Percentiles rank a stretch among this genome's conserved stretches.
These are phyloP conservation scores for Phaeomoniella chlamydospora DNA, from an alignment of 2,329 filamentous ascomycete species.

Conservation along the genomic window DNA sequence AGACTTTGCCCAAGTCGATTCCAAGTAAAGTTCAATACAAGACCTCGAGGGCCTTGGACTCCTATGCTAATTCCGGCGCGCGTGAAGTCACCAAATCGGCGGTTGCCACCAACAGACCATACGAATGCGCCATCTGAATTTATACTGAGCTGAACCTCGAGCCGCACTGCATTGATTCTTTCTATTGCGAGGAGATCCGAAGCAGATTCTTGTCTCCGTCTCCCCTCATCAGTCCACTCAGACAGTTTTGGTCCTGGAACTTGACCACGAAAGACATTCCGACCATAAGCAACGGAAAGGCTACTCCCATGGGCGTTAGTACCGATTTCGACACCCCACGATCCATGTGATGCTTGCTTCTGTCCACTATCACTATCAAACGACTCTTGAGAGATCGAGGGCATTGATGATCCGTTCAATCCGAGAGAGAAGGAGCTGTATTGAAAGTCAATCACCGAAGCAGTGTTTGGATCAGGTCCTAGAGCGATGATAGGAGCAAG, in stretches of 20 bases:
- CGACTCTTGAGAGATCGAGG: not conserved
- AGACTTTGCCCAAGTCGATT: slow-evolving; percentile 24
- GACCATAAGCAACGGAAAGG: not conserved
- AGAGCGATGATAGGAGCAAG: slow-evolving; percentile 10
- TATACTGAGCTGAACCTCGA: not conserved
- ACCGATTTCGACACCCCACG: not conserved
- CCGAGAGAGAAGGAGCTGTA: not conserved
- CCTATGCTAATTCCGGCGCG: slow-evolving; percentile 23
- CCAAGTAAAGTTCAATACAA: slow-evolving; percentile 24
- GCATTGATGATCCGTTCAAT: not conserved
- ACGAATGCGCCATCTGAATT: slow-evolving; percentile 14
- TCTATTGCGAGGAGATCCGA: not conserved
- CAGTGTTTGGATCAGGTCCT: not conserved
- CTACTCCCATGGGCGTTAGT: not conserved
- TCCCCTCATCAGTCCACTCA: not conserved
- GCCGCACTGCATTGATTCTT: not conserved
- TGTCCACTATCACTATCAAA: not conserved
- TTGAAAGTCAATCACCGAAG: not conserved
- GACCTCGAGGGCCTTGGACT: slow-evolving; percentile 17
- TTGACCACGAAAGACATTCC: not conserved
- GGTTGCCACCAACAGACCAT: slow-evolving; percentile 21
- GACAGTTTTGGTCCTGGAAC: not conserved
- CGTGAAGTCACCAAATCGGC: slow-evolving; percentile 21
- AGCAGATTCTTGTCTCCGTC: not conserved
- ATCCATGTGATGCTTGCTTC: not conserved